These are phyloP conservation scores for Exophiala lecanii-corni DNA, from an alignment of 2,329 filamentous ascomycete species.

Conservation along the genomic window DNA sequence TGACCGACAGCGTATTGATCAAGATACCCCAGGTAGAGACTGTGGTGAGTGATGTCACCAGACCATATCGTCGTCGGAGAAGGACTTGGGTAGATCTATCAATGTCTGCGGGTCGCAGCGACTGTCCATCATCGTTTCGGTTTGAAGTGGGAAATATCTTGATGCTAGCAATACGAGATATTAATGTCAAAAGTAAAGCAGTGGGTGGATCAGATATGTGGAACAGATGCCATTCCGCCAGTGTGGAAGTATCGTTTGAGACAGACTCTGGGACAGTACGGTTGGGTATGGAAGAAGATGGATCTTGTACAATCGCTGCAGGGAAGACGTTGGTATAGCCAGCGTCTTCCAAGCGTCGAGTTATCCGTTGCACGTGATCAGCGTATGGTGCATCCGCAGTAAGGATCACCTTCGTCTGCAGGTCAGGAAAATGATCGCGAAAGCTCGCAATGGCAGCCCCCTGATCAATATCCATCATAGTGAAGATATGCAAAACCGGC, in stretches of 20 bases:
- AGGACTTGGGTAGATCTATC: slow-evolving; percentile 50
- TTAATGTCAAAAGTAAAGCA: slow-evolving; percentile 79
- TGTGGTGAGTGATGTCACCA: slow-evolving; percentile 73
- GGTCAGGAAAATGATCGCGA: slow-evolving; percentile 62
- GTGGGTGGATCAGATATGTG: slow-evolving; percentile 78
- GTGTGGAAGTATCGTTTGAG: slow-evolving; percentile 39
- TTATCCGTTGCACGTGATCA: slow-evolving; percentile 62
- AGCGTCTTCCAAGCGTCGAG: slow-evolving; percentile 47
- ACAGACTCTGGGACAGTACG: slow-evolving; percentile 59
- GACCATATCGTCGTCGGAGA: slow-evolving; percentile 81
- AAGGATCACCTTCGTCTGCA: slow-evolving; percentile 62
- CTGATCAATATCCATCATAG: slow-evolving; percentile 63
- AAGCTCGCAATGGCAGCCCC: slow-evolving; percentile 59
- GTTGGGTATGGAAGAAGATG: slow-evolving; percentile 78
- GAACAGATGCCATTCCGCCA: slow-evolving; percentile 71
- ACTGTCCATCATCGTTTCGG: no score
- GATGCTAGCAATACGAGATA: slow-evolving; percentile 72
- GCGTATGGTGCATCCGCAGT: slow-evolving; percentile 89
- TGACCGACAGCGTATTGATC: slow-evolving; percentile 89
- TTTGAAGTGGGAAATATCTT: slow-evolving; percentile 61
- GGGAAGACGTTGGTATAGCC: slow-evolving; percentile 69
- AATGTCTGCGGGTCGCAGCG: slow-evolving; percentile 60
- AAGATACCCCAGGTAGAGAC: slow-evolving; percentile 86
- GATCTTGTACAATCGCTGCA: slow-evolving; percentile 71
- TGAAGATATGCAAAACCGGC: slow-evolving; percentile 89